Conservation (phyloP, 345 rosid species). For the Camelina sativa region DNA sequence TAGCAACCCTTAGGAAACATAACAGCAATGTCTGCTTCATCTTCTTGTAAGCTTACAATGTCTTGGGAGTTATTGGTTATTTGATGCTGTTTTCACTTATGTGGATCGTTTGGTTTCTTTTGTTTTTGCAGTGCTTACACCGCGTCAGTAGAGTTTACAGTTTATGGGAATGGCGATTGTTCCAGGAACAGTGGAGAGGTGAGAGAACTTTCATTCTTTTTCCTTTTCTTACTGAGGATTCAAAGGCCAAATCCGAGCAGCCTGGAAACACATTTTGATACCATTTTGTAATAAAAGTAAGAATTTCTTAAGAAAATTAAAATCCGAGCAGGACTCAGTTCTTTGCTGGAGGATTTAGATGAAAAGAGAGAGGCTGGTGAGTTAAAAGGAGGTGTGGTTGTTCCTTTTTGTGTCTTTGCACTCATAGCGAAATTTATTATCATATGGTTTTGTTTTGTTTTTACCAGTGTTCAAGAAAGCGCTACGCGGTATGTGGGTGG, state of each 20-base stretch:
- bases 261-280: conserved; percentile 25
- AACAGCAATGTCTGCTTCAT: neutral
- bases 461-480: neutral
- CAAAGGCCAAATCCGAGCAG: conserved; percentile 11
- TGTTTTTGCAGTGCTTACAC: conserved; percentile 69
- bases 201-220: conserved; percentile 12
- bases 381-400: neutral
- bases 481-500: too few relatives aligned
- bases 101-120: neutral
- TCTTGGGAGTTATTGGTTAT: neutral
- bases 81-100: conserved; percentile 25
- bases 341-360: conserved; percentile 26
- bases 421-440: conserved; percentile 13
- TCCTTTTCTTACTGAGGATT: neutral
- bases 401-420: conserved; percentile 20
- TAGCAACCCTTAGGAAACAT: conserved; percentile 28
- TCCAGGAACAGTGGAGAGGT: conserved; percentile 22
- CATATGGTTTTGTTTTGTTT: conserved; percentile 16
- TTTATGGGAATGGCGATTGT: conserved; percentile 26
- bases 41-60: neutral
- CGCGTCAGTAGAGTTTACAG: conserved; percentile 54
- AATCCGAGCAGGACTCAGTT: neutral
- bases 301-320: conserved; percentile 4
- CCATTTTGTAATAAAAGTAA: conserved; percentile 34
- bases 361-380: conserved; percentile 25